phyloP scores from a whole-genome alignment of 1,284 basidiomycete genomes.

The Moesziomyces aphidis region DNA sequence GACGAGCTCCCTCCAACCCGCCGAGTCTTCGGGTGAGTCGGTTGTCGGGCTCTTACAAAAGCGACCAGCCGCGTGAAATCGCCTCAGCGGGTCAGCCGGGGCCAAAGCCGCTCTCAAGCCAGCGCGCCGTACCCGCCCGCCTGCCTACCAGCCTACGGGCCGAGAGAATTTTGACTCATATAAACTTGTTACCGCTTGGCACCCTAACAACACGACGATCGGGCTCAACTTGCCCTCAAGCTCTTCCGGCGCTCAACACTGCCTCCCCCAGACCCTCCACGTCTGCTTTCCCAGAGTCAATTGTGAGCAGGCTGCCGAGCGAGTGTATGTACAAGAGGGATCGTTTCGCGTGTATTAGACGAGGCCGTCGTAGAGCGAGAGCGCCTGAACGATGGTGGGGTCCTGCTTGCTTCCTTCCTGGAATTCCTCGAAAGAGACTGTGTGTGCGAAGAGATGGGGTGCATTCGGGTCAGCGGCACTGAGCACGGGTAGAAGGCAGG shows the following conservation, averaged over 20 bases:
- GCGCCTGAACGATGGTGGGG: constrained; percentile 66
- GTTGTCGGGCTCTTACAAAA: constrained; percentile 42
- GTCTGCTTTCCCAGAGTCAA: constrained; percentile 2
- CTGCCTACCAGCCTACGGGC: constrained; percentile 14
- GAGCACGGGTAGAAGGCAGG: neutral
- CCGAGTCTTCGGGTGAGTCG: constrained; percentile 35
- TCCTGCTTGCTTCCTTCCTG: constrained; percentile 67
- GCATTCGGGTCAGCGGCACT: neutral
- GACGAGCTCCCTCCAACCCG: neutral
- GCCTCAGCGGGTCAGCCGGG: constrained; percentile 9
- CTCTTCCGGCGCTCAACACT: no score
- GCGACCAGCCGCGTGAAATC: constrained; percentile 18
- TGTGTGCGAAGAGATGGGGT: neutral
- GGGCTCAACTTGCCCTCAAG: no score
- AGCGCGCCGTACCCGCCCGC: no score
- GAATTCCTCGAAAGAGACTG: constrained; percentile 67
- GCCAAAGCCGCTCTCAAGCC: constrained; percentile 4
- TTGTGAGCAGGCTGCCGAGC: neutral
- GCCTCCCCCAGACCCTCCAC: no score
- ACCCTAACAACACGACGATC: no score
- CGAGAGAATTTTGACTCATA: constrained; percentile 6
- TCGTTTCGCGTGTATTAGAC: constrained; percentile 12
- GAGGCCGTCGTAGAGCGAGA: constrained; percentile 63
- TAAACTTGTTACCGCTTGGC: no score
- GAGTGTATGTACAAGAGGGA: constrained; percentile 2